Percentiles rank a stretch among this genome's conserved stretches.
phyloP scores from a whole-genome alignment of 305 asterid genomes.

The Ruellia speciosa region DNA sequence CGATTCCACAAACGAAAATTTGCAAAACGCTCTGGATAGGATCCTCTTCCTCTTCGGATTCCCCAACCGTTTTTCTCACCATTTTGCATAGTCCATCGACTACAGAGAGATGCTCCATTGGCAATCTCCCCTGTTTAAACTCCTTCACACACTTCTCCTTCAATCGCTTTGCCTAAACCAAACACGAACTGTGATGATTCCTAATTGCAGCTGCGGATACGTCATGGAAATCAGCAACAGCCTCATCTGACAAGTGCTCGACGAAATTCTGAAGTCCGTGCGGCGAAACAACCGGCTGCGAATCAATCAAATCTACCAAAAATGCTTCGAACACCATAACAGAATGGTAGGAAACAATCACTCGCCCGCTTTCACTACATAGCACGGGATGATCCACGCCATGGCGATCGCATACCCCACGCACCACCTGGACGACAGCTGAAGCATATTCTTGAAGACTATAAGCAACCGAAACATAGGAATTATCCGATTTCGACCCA shows the following conservation, averaged over 20 bases:
- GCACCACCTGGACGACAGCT: slow-evolving; percentile 43
- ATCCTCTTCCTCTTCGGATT: too few relatives aligned
- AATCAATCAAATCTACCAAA: slow-evolving; percentile 25
- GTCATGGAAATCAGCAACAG: slow-evolving; percentile 36
- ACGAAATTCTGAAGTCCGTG: slow-evolving; percentile 27
- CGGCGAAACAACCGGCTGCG: too few relatives aligned
- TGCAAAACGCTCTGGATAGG: too few relatives aligned
- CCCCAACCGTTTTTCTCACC: slow-evolving; percentile 27
- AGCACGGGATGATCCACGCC: slow-evolving; percentile 42
- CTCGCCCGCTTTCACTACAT: slow-evolving; percentile 64
- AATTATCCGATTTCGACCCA: slow-evolving; percentile 41
- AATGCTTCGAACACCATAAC: slow-evolving; percentile 46
- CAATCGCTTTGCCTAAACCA: slow-evolving; percentile 48
- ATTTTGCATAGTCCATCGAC: slow-evolving; percentile 46
- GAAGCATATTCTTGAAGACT: slow-evolving; percentile 45
- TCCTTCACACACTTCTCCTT: slow-evolving; percentile 53
- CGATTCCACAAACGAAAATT: too few relatives aligned
- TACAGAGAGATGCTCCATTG: slow-evolving; percentile 43
- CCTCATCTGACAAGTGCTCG: slow-evolving; percentile 38
- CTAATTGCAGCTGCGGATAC: too few relatives aligned
- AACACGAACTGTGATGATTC: too few relatives aligned
- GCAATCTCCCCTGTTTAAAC: slow-evolving; percentile 45
- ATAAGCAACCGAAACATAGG: slow-evolving; percentile 48
- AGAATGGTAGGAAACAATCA: slow-evolving; percentile 57
- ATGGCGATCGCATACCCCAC: slow-evolving; percentile 36